These are phyloP conservation scores for Auricularia heimuer DNA, from an alignment of 768 basidiomycete genomes.

Conservation along the genomic window DNA sequence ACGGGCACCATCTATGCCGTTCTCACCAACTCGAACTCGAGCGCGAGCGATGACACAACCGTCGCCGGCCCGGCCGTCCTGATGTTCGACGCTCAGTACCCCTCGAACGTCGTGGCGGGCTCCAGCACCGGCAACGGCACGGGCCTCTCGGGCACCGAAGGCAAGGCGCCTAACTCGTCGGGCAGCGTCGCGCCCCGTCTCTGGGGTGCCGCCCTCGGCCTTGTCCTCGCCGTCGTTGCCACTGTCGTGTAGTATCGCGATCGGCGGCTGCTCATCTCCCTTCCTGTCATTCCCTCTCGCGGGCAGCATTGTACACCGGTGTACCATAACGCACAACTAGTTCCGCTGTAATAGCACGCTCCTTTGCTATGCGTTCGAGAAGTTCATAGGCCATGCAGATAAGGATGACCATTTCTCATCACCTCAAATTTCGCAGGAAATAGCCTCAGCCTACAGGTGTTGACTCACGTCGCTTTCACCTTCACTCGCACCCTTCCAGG, in stretches of 20 bases:
- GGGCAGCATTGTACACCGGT: neutral
- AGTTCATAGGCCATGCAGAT: too few relatives aligned
- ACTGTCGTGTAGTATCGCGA: neutral
- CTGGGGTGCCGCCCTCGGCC: neutral
- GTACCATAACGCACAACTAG: too few relatives aligned
- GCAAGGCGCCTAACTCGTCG: neutral
- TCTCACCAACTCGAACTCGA: constrained; percentile 21
- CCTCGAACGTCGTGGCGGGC: neutral
- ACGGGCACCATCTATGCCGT: constrained; percentile 28
- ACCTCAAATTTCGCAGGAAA: too few relatives aligned
- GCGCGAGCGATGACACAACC: constrained; percentile 29
- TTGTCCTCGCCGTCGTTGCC: neutral
- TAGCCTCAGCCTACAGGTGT: too few relatives aligned
- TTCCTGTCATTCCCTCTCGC: neutral
- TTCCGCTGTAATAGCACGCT: too few relatives aligned
- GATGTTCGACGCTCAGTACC: neutral
- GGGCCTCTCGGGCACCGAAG: neutral
- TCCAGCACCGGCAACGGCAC: neutral
- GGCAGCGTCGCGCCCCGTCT: neutral
- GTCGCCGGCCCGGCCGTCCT: constrained; percentile 18
- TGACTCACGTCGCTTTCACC: too few relatives aligned
- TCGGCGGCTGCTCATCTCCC: neutral
- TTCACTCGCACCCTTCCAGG: too few relatives aligned
- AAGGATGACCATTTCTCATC: too few relatives aligned
- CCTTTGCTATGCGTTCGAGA: too few relatives aligned